Base-by-base conservation (phyloP, 495 filamentous ascomycete species). In the Rostrohypoxylon terebratum region DNA sequence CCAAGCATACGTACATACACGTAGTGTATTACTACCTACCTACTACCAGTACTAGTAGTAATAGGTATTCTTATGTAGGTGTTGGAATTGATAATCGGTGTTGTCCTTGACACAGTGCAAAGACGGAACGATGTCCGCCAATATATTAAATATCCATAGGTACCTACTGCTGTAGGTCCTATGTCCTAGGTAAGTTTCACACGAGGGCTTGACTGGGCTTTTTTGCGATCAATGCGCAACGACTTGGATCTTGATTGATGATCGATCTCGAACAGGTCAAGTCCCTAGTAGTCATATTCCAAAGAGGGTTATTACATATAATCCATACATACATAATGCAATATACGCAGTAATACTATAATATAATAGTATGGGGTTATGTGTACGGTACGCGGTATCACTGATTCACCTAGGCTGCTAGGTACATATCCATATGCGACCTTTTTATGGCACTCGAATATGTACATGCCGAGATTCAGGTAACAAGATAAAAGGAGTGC, bases 161-260 rank as follows among this genome's bases (percentile, higher is more conserved):
- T n/a, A n/a, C n/a, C n/a, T n/a, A n/a, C n/a, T n/a, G n/a, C n/a
- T n/a, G n/a, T n/a, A n/a, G n/a, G n/a, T n/a, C n/a, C n/a, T n/a
- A n/a, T n/a, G n/a, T n/a, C n/a, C n/a, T n/a, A n/a, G n/a, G n/a
- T 59, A 60, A 50, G 40, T 54, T 44, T 25, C 28, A 14, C 10
- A n/a, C 25, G 10, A 34, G 34, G 14, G 36, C 48, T 36, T 28
- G 51, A 53, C 33, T 20, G 16, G 50, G 55, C 31, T 70, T 47
- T 48, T 62, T 16, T 66, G 40, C 34, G 58, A 66, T 55, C 71
- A 62, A 66, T 69, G 66, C 50, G 33, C 25, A 4, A 40, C 57
- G 33, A 63, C 53, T 62, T 69, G 50, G 59, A 73, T 73, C 71
- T 69, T 74, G 66, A 74, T 69, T 70, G 62, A 70, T 23, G 66